Evolutionary conservation across 106 monocot species (phyloP), one percentile per base, ranked within the genome.

Genomic region (Acanthochlamys bracteata): DNA sequence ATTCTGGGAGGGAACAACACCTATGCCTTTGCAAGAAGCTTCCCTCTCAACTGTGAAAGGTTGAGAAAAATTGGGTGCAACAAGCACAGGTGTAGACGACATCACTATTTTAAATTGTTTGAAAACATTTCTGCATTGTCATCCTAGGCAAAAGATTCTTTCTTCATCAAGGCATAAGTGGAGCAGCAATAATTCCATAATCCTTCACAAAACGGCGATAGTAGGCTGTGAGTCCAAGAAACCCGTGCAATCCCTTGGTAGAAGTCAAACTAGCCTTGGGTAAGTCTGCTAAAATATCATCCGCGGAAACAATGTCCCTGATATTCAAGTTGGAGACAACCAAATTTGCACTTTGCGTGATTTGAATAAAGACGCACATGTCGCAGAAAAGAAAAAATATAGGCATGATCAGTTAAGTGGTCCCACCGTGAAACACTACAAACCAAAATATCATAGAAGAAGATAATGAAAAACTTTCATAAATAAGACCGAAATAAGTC

Each of bases 371-470:
- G n/a, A 13, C 25, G 3, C 12, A 16, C 24, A 7, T 25, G 7
- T 1, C 60, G 22, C 9, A 60, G 25, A 14, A 17, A 11, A 10
- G 22, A 11, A 6, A 60, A 33, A 2, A 60, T 33, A 0, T 26
- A 14, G 7, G 12, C 4, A 2, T 27, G 27, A 12, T 60, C 27
- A 2, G 1, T 1, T 0, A 60, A 3, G 39, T 60, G 60, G 1
- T 15, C 11, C 0, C 7, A 8, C 22, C 22, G n/a, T 14, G 1
- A 2, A 0, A 10, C 12, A 14, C 60, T 60, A 17, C 13, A 60
- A 26, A 60, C n/a, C 0, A 43, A 21, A 19, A 41, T 63, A 63
- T 63, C 63, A 63, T 63, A 27, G 20, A 63, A 63, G 21, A 16
- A 63, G 0, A 63, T n/a, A n/a, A 63, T 1, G 4, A 63, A 14